Percentiles rank a stretch among this genome's conserved stretches.
phyloP scores from a whole-genome alignment of 768 basidiomycete species.

The Termitomyces bulborhizus region DNA sequence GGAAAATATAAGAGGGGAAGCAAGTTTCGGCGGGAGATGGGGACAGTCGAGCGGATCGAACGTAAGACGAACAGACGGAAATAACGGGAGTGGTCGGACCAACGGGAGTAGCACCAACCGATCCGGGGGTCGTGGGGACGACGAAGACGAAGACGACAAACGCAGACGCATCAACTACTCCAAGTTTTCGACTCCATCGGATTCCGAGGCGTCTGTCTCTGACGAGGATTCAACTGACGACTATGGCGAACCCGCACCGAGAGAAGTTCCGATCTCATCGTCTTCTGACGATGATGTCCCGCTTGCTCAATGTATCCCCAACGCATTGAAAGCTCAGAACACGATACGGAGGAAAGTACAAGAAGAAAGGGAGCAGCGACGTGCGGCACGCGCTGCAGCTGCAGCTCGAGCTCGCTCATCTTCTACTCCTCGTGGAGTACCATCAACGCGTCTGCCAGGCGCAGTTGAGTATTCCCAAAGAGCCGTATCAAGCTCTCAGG shows the following conservation, averaged over 20 bases:
- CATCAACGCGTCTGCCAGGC: conserved; percentile 31
- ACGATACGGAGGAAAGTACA: conserved; percentile 69
- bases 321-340: conserved; percentile 76
- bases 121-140: conserved; percentile 32
- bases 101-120: conserved; percentile 27
- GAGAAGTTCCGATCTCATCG: conserved; percentile 15
- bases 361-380: conserved; percentile 58
- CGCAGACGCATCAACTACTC: conserved; percentile 19
- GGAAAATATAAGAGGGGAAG: conserved; percentile 12
- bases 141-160: conserved; percentile 23
- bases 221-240: conserved; percentile 34
- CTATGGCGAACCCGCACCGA: conserved; percentile 24
- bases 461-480: conserved; percentile 17
- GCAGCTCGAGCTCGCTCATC: conserved; percentile 12
- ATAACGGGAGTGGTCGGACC: conserved; percentile 17
- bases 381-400: conserved; percentile 36
- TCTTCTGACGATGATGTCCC: conserved; percentile 77
- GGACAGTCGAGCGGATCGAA: conserved; percentile 11
- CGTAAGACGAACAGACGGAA: conserved; percentile 12
- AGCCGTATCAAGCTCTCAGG: conserved; percentile 26
- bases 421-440: conserved; percentile 20
- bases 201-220: conserved; percentile 34
- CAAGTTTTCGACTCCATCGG: conserved; percentile 26
- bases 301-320: conserved; percentile 76
- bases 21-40: conserved; percentile 3